Conservation (phyloP, 148 eudicot species). For the Oxyria digyna region DNA sequence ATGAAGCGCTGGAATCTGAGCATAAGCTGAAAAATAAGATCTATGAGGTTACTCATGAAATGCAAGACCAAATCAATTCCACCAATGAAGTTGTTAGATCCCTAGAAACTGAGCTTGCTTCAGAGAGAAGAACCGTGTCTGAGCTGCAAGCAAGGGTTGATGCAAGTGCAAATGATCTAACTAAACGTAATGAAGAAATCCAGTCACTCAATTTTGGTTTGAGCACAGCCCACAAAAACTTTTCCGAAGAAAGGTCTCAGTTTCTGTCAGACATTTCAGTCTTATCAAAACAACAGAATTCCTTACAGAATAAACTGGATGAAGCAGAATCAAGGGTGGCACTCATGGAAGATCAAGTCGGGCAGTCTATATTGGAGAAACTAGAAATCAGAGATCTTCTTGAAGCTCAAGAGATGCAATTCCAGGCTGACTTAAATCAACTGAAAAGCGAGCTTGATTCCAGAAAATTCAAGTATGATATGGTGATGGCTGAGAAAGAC, state of each 20-base stretch:
- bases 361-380: conserved; percentile 23
- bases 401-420: conserved; percentile 27
- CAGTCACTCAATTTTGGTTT: conserved; percentile 33
- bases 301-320: conserved; percentile 17
- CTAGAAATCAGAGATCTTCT: conserved; percentile 21
- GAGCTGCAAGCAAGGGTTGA: conserved; percentile 36
- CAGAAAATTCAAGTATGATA: conserved; percentile 35
- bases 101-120: conserved; percentile 34
- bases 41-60: conserved; percentile 14
- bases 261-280: conserved; percentile 29
- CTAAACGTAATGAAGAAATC: conserved; percentile 29
- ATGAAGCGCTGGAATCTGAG: conserved; percentile 17
- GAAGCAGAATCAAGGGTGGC: conserved; percentile 23
- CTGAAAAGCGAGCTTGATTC: conserved; percentile 38
- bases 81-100: conserved; percentile 19
- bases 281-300: conserved; percentile 26
- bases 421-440: conserved; percentile 24
- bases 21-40: conserved; percentile 14
- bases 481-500: conserved; percentile 52
- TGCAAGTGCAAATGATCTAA: conserved; percentile 20
- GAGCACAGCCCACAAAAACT: conserved; percentile 23
- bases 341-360: conserved; percentile 26
- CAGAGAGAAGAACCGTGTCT: conserved; percentile 28
- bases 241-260: conserved; percentile 27
- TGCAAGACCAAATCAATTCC: conserved; percentile 28